Percentiles rank a stretch among this genome's conserved stretches.
phyloP scores from a whole-genome alignment of 768 basidiomycete species.

The Agaricus blazei region DNA sequence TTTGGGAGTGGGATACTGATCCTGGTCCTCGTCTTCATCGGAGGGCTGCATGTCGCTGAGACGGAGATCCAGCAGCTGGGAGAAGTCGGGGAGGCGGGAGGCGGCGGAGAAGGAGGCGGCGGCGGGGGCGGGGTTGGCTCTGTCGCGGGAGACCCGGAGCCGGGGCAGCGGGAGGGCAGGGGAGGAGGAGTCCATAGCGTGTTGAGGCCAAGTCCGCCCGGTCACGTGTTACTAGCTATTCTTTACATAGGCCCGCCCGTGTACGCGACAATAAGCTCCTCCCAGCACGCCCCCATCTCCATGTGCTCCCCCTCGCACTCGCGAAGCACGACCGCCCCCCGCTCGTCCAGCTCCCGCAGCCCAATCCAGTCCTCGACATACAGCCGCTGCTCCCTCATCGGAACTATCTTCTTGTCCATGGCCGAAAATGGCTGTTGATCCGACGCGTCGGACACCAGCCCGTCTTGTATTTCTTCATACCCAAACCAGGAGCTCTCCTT shows the following conservation, averaged over 20 bases:
- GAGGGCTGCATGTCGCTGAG: conserved; percentile 21
- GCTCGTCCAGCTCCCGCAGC: conserved; percentile 62
- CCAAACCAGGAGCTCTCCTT: conserved; percentile 89
- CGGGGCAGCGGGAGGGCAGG: conserved; percentile 31
- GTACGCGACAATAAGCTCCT: conserved; percentile 40
- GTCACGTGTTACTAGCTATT: conserved; percentile 6
- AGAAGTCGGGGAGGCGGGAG: conserved; percentile 30
- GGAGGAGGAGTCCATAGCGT: conserved; percentile 25
- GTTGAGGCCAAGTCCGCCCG: background rate
- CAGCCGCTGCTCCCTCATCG: conserved; percentile 68
- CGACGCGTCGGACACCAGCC: background rate
- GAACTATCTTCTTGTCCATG: conserved; percentile 37
- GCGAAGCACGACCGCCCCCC: conserved; percentile 51
- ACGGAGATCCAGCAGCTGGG: conserved; percentile 22
- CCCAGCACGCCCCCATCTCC: conserved; percentile 63
- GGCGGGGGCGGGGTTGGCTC: conserved; percentile 18
- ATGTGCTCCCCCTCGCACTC: conserved; percentile 76
- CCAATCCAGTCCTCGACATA: conserved; percentile 84
- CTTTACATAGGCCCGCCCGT: conserved; percentile 23
- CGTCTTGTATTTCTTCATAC: conserved; percentile 46
- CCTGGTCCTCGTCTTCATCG: conserved; percentile 20
- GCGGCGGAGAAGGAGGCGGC: conserved; percentile 28
- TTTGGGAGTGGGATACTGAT: conserved; percentile 26
- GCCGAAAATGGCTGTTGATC: background rate
- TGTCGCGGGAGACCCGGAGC: conserved; percentile 14